A percentile compares a stretch with the other conserved stretches of the same genome.
Conservation (phyloP, 768 basidiomycete species). For the Mycena sanguinolenta region DNA sequence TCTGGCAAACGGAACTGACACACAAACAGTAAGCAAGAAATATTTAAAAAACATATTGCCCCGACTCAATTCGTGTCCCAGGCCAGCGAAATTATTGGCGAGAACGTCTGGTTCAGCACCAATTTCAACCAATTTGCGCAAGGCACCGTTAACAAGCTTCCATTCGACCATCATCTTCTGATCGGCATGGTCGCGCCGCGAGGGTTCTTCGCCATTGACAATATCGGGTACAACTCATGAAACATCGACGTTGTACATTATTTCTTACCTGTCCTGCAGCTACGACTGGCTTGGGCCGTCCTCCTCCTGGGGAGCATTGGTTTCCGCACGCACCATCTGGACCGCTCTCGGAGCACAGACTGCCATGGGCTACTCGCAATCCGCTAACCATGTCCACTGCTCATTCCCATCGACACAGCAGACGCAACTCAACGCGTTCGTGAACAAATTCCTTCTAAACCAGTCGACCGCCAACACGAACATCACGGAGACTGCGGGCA, state of each 20-base stretch:
- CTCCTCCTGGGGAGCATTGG: constrained; percentile 64
- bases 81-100: constrained; percentile 62
- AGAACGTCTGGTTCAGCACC: constrained; percentile 75
- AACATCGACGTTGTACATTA: not conserved
- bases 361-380: constrained; percentile 66
- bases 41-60: no score
- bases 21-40: constrained; percentile 56
- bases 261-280: constrained; percentile 40
- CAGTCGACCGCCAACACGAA: constrained; percentile 60
- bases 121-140: constrained; percentile 60
- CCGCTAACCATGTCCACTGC: constrained; percentile 69
- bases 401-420: constrained; percentile 63
- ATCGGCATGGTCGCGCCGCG: constrained; percentile 70
- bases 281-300: constrained; percentile 58
- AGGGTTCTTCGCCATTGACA: constrained; percentile 65
- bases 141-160: constrained; percentile 59
- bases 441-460: constrained; percentile 67
- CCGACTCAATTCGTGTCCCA: no score
- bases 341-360: constrained; percentile 62
- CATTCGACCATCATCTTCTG: constrained; percentile 72
- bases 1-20: constrained; percentile 55
- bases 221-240: constrained; percentile 58
- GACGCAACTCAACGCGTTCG: constrained; percentile 62
- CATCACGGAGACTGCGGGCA: constrained; percentile 59
- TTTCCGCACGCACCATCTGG: constrained; percentile 63